Conservation (phyloP, 2,329 filamentous ascomycete genomes). For the Colletotrichum cuscutae region DNA sequence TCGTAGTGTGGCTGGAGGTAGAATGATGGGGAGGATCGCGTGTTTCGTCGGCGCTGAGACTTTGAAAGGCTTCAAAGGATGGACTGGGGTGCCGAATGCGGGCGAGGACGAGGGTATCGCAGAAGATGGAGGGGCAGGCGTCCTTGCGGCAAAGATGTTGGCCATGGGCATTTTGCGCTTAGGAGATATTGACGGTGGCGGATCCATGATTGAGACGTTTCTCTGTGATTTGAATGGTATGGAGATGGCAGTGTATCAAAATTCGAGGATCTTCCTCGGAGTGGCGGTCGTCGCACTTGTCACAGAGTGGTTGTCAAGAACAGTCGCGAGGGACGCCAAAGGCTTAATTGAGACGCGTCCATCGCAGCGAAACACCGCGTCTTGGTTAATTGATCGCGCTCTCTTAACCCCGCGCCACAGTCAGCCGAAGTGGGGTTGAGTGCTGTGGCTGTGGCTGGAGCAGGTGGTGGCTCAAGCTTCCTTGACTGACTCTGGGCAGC, state of each 20-base stretch:
- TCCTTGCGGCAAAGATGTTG: slow-evolving; percentile 52
- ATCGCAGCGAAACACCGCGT: not conserved
- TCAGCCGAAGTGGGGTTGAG: not conserved
- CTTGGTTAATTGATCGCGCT: slow-evolving; percentile 1
- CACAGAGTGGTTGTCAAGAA: not conserved
- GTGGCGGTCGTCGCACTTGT: not conserved
- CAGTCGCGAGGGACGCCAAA: not conserved
- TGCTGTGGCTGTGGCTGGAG: not conserved
- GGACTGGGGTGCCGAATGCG: slow-evolving; percentile 86
- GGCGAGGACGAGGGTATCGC: slow-evolving; percentile 88
- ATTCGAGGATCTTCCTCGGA: not conserved
- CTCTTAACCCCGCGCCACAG: not conserved
- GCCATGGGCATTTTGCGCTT: slow-evolving; percentile 42
- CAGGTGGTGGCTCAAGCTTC: slow-evolving; percentile 1
- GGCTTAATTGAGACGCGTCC: slow-evolving; percentile 37
- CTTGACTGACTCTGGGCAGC: not conserved
- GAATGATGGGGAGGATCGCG: slow-evolving; percentile 85
- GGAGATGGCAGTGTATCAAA: not conserved
- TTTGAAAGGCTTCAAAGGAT: slow-evolving; percentile 76
- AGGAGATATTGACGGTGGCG: slow-evolving; percentile 32
- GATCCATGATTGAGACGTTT: slow-evolving; percentile 45
- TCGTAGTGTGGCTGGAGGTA: slow-evolving; percentile 86
- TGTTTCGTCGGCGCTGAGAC: slow-evolving; percentile 57
- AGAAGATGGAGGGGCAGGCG: slow-evolving; percentile 56
- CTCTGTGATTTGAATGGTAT: not conserved